Evolutionary conservation across 352 stramenopile species (phyloP).

Genomic region (Pythium pyrilobum): DNA sequence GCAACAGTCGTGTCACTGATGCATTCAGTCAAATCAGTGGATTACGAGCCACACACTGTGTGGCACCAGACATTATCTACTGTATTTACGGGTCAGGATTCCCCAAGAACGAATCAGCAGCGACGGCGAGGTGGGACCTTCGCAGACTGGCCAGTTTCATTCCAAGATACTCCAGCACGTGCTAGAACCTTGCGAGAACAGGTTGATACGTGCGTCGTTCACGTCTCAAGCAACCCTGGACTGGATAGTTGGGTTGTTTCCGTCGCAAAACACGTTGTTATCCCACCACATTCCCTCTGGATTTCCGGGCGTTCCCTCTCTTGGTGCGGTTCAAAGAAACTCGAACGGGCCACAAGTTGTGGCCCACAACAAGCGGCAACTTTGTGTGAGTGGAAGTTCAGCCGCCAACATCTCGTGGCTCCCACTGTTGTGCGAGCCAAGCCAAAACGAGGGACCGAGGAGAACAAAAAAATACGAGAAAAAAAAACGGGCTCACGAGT

Average conservation of each 20-base stretch:
- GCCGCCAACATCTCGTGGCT: background rate
- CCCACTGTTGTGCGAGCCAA: background rate
- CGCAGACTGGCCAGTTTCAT: background rate
- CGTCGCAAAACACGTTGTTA: too few species aligned
- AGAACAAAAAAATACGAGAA: background rate
- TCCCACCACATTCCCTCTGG: background rate
- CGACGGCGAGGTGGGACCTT: background rate
- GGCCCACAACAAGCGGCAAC: too few species aligned
- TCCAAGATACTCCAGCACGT: too few species aligned
- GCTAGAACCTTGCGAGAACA: too few species aligned
- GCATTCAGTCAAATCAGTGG: background rate
- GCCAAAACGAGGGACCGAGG: too few species aligned
- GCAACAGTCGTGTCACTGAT: background rate
- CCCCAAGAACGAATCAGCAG: background rate
- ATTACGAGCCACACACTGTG: too few species aligned
- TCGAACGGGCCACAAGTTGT: too few species aligned
- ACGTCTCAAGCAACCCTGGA: too few species aligned
- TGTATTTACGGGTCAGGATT: too few species aligned
- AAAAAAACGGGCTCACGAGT: background rate
- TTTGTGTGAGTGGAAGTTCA: slow-evolving; percentile 2
- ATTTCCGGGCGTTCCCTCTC: slow-evolving; percentile 6
- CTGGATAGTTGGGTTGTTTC: too few species aligned
- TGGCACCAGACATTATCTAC: too few species aligned
- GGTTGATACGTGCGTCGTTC: too few species aligned
- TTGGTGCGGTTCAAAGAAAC: slow-evolving; percentile 9